Base-by-base conservation (phyloP, 768 basidiomycete species). In the Auriculariales sp. region DNA sequence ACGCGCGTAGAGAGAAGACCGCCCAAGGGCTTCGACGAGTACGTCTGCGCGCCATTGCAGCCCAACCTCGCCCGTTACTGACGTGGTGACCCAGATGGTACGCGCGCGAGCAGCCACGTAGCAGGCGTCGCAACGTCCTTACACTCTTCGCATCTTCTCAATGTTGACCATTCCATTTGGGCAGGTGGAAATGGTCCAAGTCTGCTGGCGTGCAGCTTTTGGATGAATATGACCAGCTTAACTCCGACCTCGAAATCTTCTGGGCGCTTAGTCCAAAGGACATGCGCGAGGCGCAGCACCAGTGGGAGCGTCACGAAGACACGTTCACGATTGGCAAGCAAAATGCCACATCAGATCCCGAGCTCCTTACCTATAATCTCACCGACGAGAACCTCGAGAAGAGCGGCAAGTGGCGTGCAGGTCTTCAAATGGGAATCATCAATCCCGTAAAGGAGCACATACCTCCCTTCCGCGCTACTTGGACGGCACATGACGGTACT, bases 151-250 rank as follows among this genome's bases (percentile, higher is more conserved):
- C 45, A 30, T 15, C 17, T 14, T 12, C 3, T 17, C 22, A 7
- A 9, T 2, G 12, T 49, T 19, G 12, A n/a, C 44, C 39, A 14
- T 2, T 19, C n/a, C n/a, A n/a, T n/a, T n/a, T n/a, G n/a, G n/a
- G 17, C 34, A 61, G 71, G 71, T 75, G 74, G 74, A 54, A 60
- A 6, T 77, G 73, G 56, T 68, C 69, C 24, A 52, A 66, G 39
- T 53, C 64, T 30, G 57, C 76, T 56, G 61, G 71, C 33, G 69
- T 78, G 17, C 69, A 68, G 47, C 63, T 77, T 5, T 69, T 70
- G 6, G 75, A 77, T 56, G 75, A 76, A 52, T 78, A 77, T 54
- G 74, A 77, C 56, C 70, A 72, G 49, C 75, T 78, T 47, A 54
- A 62, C 53, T 56, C 53, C 15, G 67, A 72, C 52, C 53, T 75